A percentile compares a stretch with the other conserved stretches of the same genome.
phyloP scores from a whole-genome alignment of 1,284 basidiomycete species.

The Tremellales sp. region DNA sequence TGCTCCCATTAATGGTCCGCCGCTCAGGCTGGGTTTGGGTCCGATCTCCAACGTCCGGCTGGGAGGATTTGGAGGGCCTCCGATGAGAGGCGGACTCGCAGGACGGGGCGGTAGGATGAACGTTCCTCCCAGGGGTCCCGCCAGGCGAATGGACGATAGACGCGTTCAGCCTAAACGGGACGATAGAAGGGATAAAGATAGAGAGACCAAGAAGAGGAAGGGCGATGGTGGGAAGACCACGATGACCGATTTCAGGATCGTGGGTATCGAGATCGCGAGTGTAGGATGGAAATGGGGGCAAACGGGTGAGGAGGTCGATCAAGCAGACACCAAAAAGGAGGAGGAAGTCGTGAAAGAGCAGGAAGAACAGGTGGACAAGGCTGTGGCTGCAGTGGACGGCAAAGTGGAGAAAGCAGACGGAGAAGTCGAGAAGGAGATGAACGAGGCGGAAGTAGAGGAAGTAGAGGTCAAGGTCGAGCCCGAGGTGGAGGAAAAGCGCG shows the following conservation, averaged over 20 bases:
- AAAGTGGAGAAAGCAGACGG: conserved; percentile 8
- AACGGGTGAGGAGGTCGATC: conserved; percentile 29
- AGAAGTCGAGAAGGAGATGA: conserved; percentile 2
- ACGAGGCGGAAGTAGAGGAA: conserved; percentile 4
- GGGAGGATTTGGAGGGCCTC: conserved; percentile 47
- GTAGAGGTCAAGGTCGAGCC: conserved; percentile 11
- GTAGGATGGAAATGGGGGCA: conserved; percentile 51
- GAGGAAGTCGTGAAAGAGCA: conserved; percentile 10
- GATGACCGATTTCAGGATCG: conserved; percentile 92
- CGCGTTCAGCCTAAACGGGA: too few relatives aligned
- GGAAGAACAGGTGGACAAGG: conserved; percentile 11
- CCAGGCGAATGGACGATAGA: conserved; percentile 12
- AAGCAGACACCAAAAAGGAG: conserved; percentile 5
- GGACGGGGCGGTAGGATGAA: conserved; percentile 19
- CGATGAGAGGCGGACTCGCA: conserved; percentile 45
- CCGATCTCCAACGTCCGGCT: neutral
- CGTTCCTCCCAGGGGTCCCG: conserved; percentile 28
- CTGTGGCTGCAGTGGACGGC: conserved; percentile 5
- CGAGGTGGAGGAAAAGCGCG: conserved; percentile 30
- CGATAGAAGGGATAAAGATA: conserved; percentile 24
- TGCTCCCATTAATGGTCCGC: conserved; percentile 18
- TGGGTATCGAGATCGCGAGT: conserved; percentile 69
- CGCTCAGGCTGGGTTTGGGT: conserved; percentile 32
- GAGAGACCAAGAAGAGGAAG: conserved; percentile 19
- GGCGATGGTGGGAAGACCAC: conserved; percentile 56